These are phyloP conservation scores for Zygosaccharomyces kombuchaensis DNA, from an alignment of 805 yeast genomes.

Conservation along the genomic window DNA sequence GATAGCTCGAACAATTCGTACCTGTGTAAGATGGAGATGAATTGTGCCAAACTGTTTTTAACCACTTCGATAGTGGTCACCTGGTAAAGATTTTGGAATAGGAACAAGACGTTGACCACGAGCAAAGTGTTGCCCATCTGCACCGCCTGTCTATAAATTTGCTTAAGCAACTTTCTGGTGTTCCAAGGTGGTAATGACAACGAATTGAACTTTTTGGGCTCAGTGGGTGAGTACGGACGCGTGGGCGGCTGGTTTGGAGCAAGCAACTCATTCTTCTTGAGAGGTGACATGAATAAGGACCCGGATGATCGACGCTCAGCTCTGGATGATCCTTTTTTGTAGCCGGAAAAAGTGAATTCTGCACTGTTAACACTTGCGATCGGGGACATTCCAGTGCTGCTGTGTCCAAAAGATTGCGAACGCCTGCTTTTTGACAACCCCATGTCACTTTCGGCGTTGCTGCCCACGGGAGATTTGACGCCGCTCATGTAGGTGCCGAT, in stretches of 20 bases:
- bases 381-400: conserved; percentile 19
- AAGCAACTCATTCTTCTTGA: background rate
- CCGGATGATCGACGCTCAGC: conserved; percentile 3
- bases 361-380: conserved; percentile 10
- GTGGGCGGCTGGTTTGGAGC: background rate
- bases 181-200: conserved; percentile 31
- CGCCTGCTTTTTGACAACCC: conserved; percentile 8
- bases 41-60: conserved; percentile 30
- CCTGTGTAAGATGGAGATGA: conserved; percentile 29
- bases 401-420: conserved; percentile 11
- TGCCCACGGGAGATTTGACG: conserved; percentile 20
- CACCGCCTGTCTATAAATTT: conserved; percentile 31
- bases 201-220: background rate
- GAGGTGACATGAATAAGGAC: conserved; percentile 2
- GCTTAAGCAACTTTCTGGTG: conserved; percentile 26
- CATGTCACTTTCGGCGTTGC: conserved; percentile 13
- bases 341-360: background rate
- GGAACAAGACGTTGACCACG: conserved; percentile 26
- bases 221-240: background rate
- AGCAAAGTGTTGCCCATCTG: conserved; percentile 32
- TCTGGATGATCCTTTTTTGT: background rate
- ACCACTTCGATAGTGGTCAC: conserved; percentile 26
- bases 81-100: conserved; percentile 32
- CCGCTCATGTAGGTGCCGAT: conserved; percentile 33
- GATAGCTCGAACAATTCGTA: conserved; percentile 35